Evolutionary conservation across 164 flowering plant genomes (phyloP), one percentile per base, ranked within the genome.

Genomic region (Magnolia sinica): DNA sequence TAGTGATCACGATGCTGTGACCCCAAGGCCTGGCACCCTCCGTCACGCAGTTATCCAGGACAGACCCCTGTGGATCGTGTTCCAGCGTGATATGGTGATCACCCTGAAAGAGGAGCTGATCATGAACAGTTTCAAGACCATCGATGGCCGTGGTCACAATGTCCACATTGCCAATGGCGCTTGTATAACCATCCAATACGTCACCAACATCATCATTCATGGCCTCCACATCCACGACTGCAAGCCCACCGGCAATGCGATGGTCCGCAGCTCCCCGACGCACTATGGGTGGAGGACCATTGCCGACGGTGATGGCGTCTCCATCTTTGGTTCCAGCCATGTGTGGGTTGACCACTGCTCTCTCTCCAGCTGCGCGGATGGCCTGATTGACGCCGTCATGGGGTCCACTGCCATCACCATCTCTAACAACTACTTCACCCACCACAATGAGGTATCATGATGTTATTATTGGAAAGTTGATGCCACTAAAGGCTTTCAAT

Each of bases 331-430:
- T 18, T 87, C 98, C 29, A 93, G 98, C 79, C 98, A 95, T 74
- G 81, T 95, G 3, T 95, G 99, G 99, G 87, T 95, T 27, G 99
- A 95, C 82, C 99, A 95, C 85, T 87, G 87, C 73, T 95, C 98
- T 0, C 90, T 95, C 61, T 91, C 98, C 37, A 77, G 85, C 59
- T 95, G 98, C 71, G 92, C 98, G 8, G 98, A 95, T 81, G 98
- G 98, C 7, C 97, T 95, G n/a, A 89, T 95, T 31, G 98, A 95
- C 81, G 98, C 97, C 77, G 88, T 95, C 74, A 91, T 95, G 97
- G 98, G 97, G 66, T 95, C 98, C 19, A 95, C 98, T 59, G 91
- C 97, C 68, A 92, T 95, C 80, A 93, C 98, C 80, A 86, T 95
- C 66, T 91, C 99, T 31, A 95, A 95, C 92, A 91, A 91, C 77